phyloP scores from a whole-genome alignment of 805 yeast species.

The Hermanozyma aechmeae region DNA sequence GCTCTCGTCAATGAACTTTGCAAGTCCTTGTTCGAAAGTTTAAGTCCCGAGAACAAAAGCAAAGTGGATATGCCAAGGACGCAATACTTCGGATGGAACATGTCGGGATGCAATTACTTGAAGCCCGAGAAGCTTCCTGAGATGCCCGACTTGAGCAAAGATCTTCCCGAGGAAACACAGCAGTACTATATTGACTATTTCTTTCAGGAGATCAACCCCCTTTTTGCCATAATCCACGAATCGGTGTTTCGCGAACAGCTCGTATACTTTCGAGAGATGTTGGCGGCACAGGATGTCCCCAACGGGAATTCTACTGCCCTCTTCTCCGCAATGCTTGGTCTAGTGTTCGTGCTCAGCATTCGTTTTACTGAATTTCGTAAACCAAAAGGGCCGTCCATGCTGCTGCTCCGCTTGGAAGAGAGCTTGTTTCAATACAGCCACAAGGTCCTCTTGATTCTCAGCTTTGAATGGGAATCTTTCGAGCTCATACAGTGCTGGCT shows the following conservation, averaged over 20 bases:
- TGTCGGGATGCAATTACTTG: slow-evolving; percentile 49
- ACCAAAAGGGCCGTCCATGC: slow-evolving; percentile 10
- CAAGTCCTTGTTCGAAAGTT: slow-evolving; percentile 16
- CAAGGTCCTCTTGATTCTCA: slow-evolving; percentile 26
- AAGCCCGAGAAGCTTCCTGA: slow-evolving; percentile 23
- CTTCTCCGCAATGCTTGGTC: slow-evolving; percentile 41
- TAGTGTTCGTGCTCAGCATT: slow-evolving; percentile 41
- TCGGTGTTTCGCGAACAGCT: slow-evolving; percentile 44
- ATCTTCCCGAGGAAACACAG: slow-evolving; percentile 1
- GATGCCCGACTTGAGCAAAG: slow-evolving; percentile 16
- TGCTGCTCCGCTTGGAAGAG: slow-evolving; percentile 28
- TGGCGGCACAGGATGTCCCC: slow-evolving; percentile 5
- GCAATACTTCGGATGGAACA: slow-evolving; percentile 60
- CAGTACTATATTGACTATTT: slow-evolving; percentile 27
- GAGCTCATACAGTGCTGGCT: slow-evolving; percentile 45
- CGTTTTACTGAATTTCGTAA: slow-evolving; percentile 38
- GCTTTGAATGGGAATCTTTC: slow-evolving; percentile 44
- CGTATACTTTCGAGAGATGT: slow-evolving; percentile 11
- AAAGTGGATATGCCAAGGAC: slow-evolving; percentile 39
- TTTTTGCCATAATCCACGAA: slow-evolving; percentile 45
- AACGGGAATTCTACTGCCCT: slow-evolving; percentile 32
- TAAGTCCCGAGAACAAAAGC: slow-evolving; percentile 22
- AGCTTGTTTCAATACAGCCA: slow-evolving; percentile 30
- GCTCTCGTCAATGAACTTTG: slow-evolving; percentile 33
- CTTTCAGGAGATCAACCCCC: slow-evolving; percentile 42